Conservation (phyloP, 768 basidiomycete species). For the Symmetrospora coprosmae region DNA sequence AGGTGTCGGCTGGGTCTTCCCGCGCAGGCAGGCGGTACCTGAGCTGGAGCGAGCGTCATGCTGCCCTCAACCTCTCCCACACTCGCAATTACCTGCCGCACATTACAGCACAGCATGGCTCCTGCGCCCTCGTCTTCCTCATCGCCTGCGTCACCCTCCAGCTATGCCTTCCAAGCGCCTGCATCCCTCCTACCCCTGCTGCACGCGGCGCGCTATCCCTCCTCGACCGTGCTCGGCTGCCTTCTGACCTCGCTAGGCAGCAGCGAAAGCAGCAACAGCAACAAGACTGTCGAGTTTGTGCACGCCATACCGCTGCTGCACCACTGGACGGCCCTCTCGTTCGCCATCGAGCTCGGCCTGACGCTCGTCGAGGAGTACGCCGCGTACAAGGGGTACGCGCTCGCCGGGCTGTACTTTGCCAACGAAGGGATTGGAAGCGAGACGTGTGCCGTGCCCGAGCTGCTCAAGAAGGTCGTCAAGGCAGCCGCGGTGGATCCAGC, state of each 20-base stretch:
- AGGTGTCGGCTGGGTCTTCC: too few relatives aligned
- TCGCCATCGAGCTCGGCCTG: conserved; percentile 63
- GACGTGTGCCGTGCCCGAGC: background rate
- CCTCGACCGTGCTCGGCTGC: conserved; percentile 59
- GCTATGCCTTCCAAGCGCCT: too few relatives aligned
- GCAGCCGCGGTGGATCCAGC: background rate
- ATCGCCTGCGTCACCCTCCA: too few relatives aligned
- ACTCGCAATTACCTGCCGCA: too few relatives aligned
- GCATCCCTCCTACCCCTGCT: conserved; percentile 63
- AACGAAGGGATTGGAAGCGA: conserved; percentile 47
- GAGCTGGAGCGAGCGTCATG: too few relatives aligned
- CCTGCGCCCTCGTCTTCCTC: too few relatives aligned
- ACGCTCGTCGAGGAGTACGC: conserved; percentile 28
- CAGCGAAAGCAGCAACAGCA: conserved; percentile 35
- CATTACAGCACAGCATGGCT: too few relatives aligned
- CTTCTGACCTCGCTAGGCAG: conserved; percentile 47
- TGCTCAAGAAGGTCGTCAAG: background rate
- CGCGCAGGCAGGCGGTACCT: too few relatives aligned
- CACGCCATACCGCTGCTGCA: conserved; percentile 67
- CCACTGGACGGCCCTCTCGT: conserved; percentile 68
- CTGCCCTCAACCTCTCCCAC: too few relatives aligned
- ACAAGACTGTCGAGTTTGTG: conserved; percentile 29
- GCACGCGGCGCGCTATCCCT: conserved; percentile 67
- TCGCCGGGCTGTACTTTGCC: conserved; percentile 33
- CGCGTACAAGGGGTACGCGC: conserved; percentile 5